A percentile compares a stretch with the other conserved stretches of the same genome.
Evolutionary conservation across 2,329 filamentous ascomycete species (phyloP).

Genomic region (Cadophora sp.): DNA sequence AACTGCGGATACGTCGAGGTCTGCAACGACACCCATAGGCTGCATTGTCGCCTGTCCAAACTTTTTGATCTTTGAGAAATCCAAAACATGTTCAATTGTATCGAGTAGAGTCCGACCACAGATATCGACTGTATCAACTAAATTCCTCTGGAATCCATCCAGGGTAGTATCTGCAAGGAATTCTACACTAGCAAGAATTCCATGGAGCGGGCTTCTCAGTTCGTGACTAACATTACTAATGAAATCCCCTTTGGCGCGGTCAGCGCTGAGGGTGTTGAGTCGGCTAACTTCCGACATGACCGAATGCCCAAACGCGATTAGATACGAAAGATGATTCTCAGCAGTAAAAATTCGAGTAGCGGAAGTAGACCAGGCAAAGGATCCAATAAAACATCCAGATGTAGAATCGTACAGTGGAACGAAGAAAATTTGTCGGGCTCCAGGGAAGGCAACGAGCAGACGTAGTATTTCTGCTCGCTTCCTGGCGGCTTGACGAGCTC

Average conservation of each 20-base stretch:
- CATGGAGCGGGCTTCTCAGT: slow-evolving; percentile 61
- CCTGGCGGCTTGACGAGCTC: slow-evolving; percentile 21
- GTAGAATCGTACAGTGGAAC: slow-evolving; percentile 55
- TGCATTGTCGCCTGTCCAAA: slow-evolving; percentile 32
- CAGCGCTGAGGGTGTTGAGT: slow-evolving; percentile 56
- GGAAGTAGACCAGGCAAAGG: slow-evolving; percentile 55
- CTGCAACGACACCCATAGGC: slow-evolving; percentile 36
- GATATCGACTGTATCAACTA: slow-evolving; percentile 45
- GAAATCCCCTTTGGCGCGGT: slow-evolving; percentile 60
- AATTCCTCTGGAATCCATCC: slow-evolving; percentile 42
- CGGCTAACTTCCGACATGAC: slow-evolving; percentile 61
- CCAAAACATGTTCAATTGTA: slow-evolving; percentile 48
- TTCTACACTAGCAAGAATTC: slow-evolving; percentile 58
- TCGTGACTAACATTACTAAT: slow-evolving; percentile 65
- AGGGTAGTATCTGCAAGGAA: slow-evolving; percentile 53
- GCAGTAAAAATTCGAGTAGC: slow-evolving; percentile 46
- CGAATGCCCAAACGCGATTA: slow-evolving; percentile 52
- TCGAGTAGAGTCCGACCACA: slow-evolving; percentile 47
- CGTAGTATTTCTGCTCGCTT: slow-evolving; percentile 38
- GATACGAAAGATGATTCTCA: slow-evolving; percentile 47
- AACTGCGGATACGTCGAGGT: slow-evolving; percentile 45
- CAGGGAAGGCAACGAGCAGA: slow-evolving; percentile 49
- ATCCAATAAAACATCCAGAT: slow-evolving; percentile 54
- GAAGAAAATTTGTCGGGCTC: slow-evolving; percentile 53
- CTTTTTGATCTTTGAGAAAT: slow-evolving; percentile 47